Conservation (phyloP, 2,329 filamentous ascomycete genomes). For the Colletotrichum limetticola region DNA sequence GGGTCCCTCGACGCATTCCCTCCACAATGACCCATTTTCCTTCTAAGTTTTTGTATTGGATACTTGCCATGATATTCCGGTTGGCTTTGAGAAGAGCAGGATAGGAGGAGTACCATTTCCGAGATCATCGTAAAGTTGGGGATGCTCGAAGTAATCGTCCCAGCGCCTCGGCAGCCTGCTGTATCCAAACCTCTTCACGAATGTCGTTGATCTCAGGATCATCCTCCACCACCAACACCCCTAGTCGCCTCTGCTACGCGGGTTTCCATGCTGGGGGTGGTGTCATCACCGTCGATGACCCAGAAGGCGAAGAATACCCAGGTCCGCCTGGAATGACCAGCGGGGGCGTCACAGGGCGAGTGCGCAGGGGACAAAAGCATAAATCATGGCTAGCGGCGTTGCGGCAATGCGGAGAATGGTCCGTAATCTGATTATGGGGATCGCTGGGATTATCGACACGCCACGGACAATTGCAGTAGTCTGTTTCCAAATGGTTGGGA, state of each 20-base stretch:
- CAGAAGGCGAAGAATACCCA: background rate
- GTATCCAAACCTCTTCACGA: background rate
- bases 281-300: background rate
- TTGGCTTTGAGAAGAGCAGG: background rate
- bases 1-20: too few species aligned
- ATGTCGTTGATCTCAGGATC: background rate
- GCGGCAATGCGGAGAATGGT: background rate
- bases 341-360: background rate
- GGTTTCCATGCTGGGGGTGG: background rate
- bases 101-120: background rate
- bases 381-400: background rate
- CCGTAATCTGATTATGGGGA: background rate
- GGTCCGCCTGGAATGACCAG: background rate
- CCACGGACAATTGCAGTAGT: background rate
- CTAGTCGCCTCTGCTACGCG: background rate
- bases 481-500: background rate
- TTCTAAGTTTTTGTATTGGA: background rate
- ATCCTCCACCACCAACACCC: background rate
- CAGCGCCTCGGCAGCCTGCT: background rate
- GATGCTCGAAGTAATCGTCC: background rate
- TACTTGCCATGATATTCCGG: background rate
- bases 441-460: background rate
- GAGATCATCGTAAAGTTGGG: background rate
- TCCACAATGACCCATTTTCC: background rate
- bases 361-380: background rate